A percentile compares a stretch with the other conserved stretches of the same genome.
Evolutionary conservation across 306 rosid genomes (phyloP).

Genomic region (Prunus mongolica): DNA sequence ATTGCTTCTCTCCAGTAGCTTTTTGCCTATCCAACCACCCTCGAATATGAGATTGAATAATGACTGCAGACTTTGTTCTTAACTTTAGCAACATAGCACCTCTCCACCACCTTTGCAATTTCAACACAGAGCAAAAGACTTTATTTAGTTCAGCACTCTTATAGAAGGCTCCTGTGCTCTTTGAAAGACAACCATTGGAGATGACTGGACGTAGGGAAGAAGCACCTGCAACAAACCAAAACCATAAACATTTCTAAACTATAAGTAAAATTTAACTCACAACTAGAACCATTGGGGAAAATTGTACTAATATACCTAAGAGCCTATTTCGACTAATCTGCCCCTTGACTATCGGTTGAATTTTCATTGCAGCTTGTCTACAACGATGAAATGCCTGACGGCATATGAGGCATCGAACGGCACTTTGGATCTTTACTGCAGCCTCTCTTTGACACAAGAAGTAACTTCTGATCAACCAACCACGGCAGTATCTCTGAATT

Average conservation of each 20-base stretch:
- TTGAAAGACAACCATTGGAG: conserved; percentile 19
- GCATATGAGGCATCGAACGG: conserved; percentile 40
- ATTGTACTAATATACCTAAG: conserved; percentile 43
- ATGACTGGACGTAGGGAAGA: conserved; percentile 27
- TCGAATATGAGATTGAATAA: conserved; percentile 69
- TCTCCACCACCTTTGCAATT: conserved; percentile 91
- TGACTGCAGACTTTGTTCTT: conserved; percentile 47
- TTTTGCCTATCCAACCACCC: conserved; percentile 62
- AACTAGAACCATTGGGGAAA: background rate
- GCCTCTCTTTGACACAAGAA: conserved; percentile 50
- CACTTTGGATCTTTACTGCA: conserved; percentile 56
- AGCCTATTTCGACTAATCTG: conserved; percentile 52
- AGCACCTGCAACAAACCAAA: conserved; percentile 37
- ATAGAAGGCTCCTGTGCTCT: conserved; percentile 24
- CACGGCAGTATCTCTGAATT: conserved; percentile 63
- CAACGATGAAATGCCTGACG: conserved; percentile 37
- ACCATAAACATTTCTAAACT: conserved; percentile 3
- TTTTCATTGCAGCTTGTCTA: conserved; percentile 54
- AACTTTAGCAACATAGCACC: conserved; percentile 34
- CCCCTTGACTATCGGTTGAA: conserved; percentile 71
- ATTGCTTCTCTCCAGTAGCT: conserved; percentile 40
- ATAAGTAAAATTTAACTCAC: conserved; percentile 2
- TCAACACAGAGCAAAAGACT: conserved; percentile 48
- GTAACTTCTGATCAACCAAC: conserved; percentile 56
- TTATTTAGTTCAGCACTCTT: conserved; percentile 42